Conservation (phyloP, 2,329 filamentous ascomycete species). For the Trichoderma lentiforme region DNA sequence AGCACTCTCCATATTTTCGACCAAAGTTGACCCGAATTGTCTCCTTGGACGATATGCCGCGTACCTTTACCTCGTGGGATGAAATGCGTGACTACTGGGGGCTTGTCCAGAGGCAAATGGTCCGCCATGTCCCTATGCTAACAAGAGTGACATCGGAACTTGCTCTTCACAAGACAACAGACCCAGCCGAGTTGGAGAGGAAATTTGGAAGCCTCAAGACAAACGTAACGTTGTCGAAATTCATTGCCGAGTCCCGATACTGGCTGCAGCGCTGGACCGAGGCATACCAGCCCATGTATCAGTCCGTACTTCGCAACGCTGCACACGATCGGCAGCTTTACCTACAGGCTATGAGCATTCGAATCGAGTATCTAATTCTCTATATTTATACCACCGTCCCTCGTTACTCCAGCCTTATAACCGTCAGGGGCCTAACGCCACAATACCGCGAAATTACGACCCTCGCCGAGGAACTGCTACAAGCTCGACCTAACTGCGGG, state of each 20-base stretch:
- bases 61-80: conserved; percentile 30
- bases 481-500: conserved; percentile 34
- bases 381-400: conserved; percentile 39
- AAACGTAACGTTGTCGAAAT: conserved; percentile 30
- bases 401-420: conserved; percentile 36
- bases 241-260: conserved; percentile 36
- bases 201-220: conserved; percentile 33
- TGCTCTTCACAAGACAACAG: conserved; percentile 27
- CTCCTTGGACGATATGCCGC: conserved; percentile 33
- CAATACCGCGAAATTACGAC: conserved; percentile 41
- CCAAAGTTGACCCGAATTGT: conserved; percentile 32
- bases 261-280: conserved; percentile 41
- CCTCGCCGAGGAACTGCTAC: conserved; percentile 38
- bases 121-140: conserved; percentile 36
- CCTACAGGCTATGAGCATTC: conserved; percentile 39
- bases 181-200: conserved; percentile 28
- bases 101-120: conserved; percentile 37
- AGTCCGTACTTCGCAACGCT: conserved; percentile 26
- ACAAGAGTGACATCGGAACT: conserved; percentile 32
- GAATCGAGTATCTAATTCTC: conserved; percentile 42
- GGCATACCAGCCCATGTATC: conserved; percentile 38
- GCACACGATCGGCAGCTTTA: conserved; percentile 27
- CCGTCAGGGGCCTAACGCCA: conserved; percentile 38
- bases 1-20: conserved; percentile 37
- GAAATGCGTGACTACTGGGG: conserved; percentile 39